Evolutionary conservation across 78 protist genomes (phyloP).

Genomic region (Cavenderia fasciculata): DNA sequence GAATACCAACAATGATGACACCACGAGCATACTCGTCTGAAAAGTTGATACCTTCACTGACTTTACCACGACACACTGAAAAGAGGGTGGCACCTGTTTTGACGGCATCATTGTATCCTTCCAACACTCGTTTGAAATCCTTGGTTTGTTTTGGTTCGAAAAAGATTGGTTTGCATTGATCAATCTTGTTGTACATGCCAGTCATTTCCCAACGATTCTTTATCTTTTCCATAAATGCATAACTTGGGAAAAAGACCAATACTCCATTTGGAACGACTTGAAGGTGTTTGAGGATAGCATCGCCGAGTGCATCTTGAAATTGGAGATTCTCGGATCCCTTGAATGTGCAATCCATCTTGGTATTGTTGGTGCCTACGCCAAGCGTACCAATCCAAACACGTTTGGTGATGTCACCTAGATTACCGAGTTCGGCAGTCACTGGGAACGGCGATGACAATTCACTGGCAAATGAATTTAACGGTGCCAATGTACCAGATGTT

Average conservation of each 20-base stretch:
- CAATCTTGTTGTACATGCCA: background rate
- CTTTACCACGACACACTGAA: conserved; percentile 97
- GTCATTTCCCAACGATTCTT: conserved; percentile 66
- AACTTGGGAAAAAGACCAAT: conserved; percentile 98
- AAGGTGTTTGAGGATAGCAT: conserved; percentile 79
- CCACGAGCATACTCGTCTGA: conserved; percentile 95
- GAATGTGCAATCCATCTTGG: conserved; percentile 73
- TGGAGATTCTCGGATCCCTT: conserved; percentile 9
- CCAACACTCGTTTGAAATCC: conserved; percentile 31
- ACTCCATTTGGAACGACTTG: conserved; percentile 94
- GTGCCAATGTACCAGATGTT: conserved; percentile 98
- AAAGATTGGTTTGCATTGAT: conserved; percentile 1
- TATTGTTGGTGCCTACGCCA: background rate
- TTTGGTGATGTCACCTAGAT: conserved; percentile 69
- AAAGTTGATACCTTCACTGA: conserved; percentile 97
- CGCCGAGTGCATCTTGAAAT: conserved; percentile 89
- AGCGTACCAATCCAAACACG: conserved; percentile 80
- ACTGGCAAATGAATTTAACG: conserved; percentile 86
- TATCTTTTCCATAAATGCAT: conserved; percentile 61
- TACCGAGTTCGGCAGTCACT: conserved; percentile 56
- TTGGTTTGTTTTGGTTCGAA: conserved; percentile 83
- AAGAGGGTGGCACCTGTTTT: conserved; percentile 87
- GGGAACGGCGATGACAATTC: conserved; percentile 70
- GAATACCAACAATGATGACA: conserved; percentile 96
- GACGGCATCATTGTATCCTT: conserved; percentile 37